Evolutionary conservation across 768 basidiomycete species (phyloP), one percentile per base, ranked within the genome.

Genomic region (Boletus coccyginus): DNA sequence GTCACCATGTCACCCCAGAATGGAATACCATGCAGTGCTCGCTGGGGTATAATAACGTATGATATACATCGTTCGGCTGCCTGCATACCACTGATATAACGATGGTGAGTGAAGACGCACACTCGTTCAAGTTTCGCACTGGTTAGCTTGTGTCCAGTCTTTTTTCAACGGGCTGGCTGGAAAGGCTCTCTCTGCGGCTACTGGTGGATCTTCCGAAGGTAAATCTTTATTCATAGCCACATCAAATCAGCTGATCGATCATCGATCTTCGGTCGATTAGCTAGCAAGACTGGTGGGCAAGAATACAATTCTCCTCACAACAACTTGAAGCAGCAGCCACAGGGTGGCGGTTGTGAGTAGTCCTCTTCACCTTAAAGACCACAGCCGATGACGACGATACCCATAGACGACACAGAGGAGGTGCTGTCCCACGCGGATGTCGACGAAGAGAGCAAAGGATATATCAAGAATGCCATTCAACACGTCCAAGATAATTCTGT

Each of bases 101-200:
- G 56, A 70, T 70, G 69, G 69, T 71, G 56, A 47, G 69, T 46
- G 27, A n/a, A 32, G 33, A 24, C 31, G 3, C 19, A 32, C 35
- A 0, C 12, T 4, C 2, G 21, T 21, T 21, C 21, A 21, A 13
- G 3, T 29, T 19, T 32, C 12, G 12, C 57, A 1, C 39, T n/a
- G 1, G 14, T 40, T 57, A 32, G 60, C n/a, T 33, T 32, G 29
- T 29, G 9, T 29, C 52, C 36, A 88, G 90, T 88, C 90, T 57
- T 78, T 69, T 56, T 80, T 92, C 63, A 78, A 89, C 38, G 83
- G 82, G 55, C 69, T 92, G 62, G 91, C 88, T 11, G 86, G 90
- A 71, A 70, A 91, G 70, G 83, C 84, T 59, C 70, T 80, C 62
- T 70, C 81, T 39, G 75, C 82, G 3, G 61, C 66, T 84, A 84